Conservation (phyloP, 176 grass and related monocot genomes). For the Zea mays region Zm-B73-REFERENCE-NAM-5.0 NC_050096.1:59905001-59905500, state of each 20-base stretch:
- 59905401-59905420: constrained; percentile 44
- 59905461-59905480: not conserved
- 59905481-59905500: not conserved
- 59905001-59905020: constrained; percentile 60
- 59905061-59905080: constrained; percentile 84
- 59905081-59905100: constrained; percentile 62
- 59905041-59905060: constrained; percentile 83
- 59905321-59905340: constrained; percentile 35
- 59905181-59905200: not conserved
- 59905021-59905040: constrained; percentile 65
- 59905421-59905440: constrained; percentile 46
- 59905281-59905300: constrained; percentile 53
- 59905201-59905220: not conserved
- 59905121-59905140: not conserved
- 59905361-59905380: constrained; percentile 41
- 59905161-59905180: not conserved
- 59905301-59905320: constrained; percentile 33
- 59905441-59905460: constrained; percentile 54
- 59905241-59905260: constrained; percentile 48
- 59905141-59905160: not conserved
- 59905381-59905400: constrained; percentile 35
- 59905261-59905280: constrained; percentile 71
- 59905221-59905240: constrained; percentile 48
- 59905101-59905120: constrained; percentile 61
- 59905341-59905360: constrained; percentile 35